Base-by-base conservation (phyloP, 1,139 yeast genomes). In the Sugiyamaella sp. region DNA sequence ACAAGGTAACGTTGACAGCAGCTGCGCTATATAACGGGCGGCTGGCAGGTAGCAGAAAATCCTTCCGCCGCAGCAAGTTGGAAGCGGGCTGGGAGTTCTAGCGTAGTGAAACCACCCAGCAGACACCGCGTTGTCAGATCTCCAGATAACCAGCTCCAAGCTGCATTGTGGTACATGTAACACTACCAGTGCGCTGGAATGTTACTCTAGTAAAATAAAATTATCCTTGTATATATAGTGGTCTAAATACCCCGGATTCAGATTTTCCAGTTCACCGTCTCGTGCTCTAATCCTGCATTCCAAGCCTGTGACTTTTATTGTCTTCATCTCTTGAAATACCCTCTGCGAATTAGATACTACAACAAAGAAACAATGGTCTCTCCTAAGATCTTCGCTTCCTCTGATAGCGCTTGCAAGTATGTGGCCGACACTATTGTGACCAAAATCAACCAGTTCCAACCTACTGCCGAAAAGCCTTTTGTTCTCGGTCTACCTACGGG, bases 401-500 rank as follows among this genome's bases (percentile, higher is more conserved):
- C 67, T 6, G 58, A 58, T 21, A 60, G 75, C 49, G 85, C 85
- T 38, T 79, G 84, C 24, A 70, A 67, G 27, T 76, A 71, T 58
- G 77, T 81, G 52, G 85, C 85, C 21, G 72, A 74, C 46, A 72
- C 78, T 64, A 79, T 82, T 47, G 73, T 79, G 32, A 59, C 66
- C 51, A 69, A 67, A 53, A 81, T 82, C 66, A 78, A 73, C 59
- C 65, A 61, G 1, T 81, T 80, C 59, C 63, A 58, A 1, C 85
- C 86, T 10, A 74, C 83, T 12, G 61, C 77, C 1, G 58, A 66
- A 1, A 74, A 68, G 49, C 86, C 86, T 4, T 82, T 80, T 66
- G 83, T 82, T 1, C 66, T 82, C 47, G 87, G 86, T 0, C 75
- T 82, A 49, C 86, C 86, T 29, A 82, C 87, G 1, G 86, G 87